Evolutionary conservation across 164 flowering plant genomes (phyloP).

Genomic region (Sedum album): DNA sequence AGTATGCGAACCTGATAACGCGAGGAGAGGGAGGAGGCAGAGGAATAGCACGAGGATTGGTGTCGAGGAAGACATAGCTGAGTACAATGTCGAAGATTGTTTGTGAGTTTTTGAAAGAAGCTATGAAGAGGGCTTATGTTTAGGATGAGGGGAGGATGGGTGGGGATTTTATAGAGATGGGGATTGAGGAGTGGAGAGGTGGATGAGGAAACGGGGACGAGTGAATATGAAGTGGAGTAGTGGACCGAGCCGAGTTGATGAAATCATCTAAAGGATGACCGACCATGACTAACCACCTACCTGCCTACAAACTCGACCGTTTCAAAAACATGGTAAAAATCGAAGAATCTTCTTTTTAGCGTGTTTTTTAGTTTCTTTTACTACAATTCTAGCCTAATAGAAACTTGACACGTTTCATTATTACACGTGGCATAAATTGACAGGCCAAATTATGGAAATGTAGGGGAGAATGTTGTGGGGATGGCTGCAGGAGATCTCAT

Average conservation of each 20-base stretch:
- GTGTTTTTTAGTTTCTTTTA: not conserved
- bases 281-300: no score
- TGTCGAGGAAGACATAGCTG: not conserved
- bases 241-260: not conserved
- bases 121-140: not conserved
- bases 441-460: not conserved
- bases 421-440: not conserved
- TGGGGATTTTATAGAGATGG: not conserved
- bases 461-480: not conserved
- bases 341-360: no score
- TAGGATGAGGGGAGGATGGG: not conserved
- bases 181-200: not conserved
- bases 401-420: not conserved
- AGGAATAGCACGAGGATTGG: not conserved
- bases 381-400: not conserved
- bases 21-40: not conserved
- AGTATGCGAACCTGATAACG: not conserved
- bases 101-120: not conserved
- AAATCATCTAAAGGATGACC: not conserved
- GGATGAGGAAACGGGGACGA: not conserved
- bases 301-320: slow-evolving; percentile 1
- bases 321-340: not conserved
- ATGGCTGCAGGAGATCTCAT: not conserved
- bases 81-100: not conserved
- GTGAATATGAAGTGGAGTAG: not conserved